These are phyloP conservation scores for Amanita subjunquillea DNA, from an alignment of 768 basidiomycete species.

Conservation along the genomic window DNA sequence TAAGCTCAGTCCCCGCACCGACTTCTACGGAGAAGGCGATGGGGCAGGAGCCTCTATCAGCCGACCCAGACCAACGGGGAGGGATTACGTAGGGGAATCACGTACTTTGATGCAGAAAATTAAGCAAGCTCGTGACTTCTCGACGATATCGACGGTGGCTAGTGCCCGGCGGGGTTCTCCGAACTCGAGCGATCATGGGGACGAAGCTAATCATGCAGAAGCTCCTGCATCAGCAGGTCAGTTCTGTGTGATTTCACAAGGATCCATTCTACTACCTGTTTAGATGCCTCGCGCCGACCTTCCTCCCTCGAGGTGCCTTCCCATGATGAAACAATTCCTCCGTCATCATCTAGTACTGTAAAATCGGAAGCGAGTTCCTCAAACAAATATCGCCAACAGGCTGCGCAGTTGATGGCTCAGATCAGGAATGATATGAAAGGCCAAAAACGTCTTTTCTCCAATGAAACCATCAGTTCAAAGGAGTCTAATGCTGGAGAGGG, in stretches of 20 bases:
- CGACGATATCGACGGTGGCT: conserved; percentile 57
- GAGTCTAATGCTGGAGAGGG: conserved; percentile 2
- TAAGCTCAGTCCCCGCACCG: conserved; percentile 61
- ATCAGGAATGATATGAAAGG: conserved; percentile 74
- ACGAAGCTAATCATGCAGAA: conserved; percentile 7
- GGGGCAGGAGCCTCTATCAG: conserved; percentile 35
- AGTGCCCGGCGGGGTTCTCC: conserved; percentile 23
- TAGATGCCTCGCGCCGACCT: conserved; percentile 21
- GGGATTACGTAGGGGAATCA: conserved; percentile 74
- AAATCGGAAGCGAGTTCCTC: conserved; percentile 27
- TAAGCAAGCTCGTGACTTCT: conserved; percentile 67
- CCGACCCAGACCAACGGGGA: conserved; percentile 36
- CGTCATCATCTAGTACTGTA: conserved; percentile 20
- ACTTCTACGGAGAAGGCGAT: conserved; percentile 44
- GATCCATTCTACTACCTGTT: background rate
- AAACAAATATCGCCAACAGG: conserved; percentile 66
- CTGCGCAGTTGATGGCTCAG: conserved; percentile 75
- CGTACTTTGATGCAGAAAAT: conserved; percentile 73
- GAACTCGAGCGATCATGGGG: conserved; percentile 5
- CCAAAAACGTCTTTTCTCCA: conserved; percentile 62
- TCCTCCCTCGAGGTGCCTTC: conserved; percentile 24
- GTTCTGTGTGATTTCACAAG: background rate
- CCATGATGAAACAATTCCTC: conserved; percentile 14
- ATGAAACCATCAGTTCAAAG: conserved; percentile 30
- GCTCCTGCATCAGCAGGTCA: conserved; percentile 13